Evolutionary conservation across 2,329 filamentous ascomycete genomes (phyloP).

Genomic region (Xylaria sp.): DNA sequence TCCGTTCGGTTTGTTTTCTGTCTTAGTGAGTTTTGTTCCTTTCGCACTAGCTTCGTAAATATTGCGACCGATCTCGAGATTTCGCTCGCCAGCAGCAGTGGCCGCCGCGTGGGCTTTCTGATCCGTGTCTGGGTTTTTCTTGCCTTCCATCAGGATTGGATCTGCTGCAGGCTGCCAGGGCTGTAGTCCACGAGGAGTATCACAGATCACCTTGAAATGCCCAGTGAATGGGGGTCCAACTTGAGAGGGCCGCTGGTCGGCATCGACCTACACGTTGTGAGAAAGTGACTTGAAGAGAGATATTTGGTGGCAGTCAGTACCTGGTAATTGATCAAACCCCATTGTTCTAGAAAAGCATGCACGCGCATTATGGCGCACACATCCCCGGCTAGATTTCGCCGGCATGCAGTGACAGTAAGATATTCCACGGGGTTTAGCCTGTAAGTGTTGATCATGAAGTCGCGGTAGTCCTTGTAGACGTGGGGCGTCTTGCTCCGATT

Average conservation of each 20-base stretch:
- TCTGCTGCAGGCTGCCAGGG: constrained; percentile 92
- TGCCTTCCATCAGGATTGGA: constrained; percentile 71
- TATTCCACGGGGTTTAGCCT: constrained; percentile 96
- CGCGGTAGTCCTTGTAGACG: constrained; percentile 98
- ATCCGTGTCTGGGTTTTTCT: constrained; percentile 76
- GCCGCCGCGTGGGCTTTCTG: constrained; percentile 73
- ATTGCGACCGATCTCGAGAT: constrained; percentile 92
- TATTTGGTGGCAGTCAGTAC: constrained; percentile 60
- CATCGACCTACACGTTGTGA: constrained; percentile 78
- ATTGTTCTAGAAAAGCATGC: constrained; percentile 96
- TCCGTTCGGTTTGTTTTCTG: constrained; percentile 79
- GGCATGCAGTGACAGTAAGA: constrained; percentile 94
- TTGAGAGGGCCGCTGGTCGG: constrained; percentile 92
- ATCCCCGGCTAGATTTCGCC: constrained; percentile 93
- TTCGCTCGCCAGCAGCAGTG: constrained; percentile 80
- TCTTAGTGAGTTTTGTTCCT: constrained; percentile 74
- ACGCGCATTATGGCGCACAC: constrained; percentile 99
- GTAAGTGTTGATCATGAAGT: constrained; percentile 99
- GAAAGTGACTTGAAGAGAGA: constrained; percentile 21
- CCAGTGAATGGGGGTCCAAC: constrained; percentile 97
- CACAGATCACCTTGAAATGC: constrained; percentile 95
- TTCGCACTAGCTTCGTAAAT: constrained; percentile 95
- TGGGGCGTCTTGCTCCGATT: constrained; percentile 98
- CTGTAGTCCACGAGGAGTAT: constrained; percentile 93
- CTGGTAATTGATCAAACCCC: constrained; percentile 99